Conservation (phyloP, 2,329 filamentous ascomycete genomes). For the Penicillium sclerotigenum region DNA sequence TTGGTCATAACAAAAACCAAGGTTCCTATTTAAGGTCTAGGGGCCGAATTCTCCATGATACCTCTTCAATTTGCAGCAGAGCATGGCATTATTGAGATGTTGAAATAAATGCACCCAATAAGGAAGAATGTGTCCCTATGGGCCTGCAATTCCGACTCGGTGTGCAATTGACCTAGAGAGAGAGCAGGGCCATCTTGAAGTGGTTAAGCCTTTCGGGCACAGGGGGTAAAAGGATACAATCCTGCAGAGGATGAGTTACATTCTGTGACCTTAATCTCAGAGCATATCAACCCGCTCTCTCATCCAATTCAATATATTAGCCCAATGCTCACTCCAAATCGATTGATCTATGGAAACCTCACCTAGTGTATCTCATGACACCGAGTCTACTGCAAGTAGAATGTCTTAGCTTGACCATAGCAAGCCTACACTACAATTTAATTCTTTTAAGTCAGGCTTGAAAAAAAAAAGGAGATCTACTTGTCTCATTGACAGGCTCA, state of each 20-base stretch:
- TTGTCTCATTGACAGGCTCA: slow-evolving; percentile 18
- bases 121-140: neutral
- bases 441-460: neutral
- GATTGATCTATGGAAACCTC: neutral
- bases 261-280: neutral
- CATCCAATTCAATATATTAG: neutral
- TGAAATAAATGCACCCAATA: neutral
- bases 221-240: neutral
- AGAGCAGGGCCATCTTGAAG: neutral
- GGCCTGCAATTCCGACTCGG: neutral
- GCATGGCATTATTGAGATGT: too few relatives aligned
- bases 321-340: neutral
- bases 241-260: neutral
- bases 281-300: neutral
- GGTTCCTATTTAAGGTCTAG: too few relatives aligned
- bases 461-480: slow-evolving; percentile 13
- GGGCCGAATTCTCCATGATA: too few relatives aligned
- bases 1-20: too few relatives aligned
- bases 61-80: too few relatives aligned
- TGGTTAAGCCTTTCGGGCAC: neutral
- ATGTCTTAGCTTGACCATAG: neutral
- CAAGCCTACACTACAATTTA: neutral
- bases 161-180: neutral
- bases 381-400: neutral
- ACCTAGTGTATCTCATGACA: neutral